Conservation (phyloP, 768 basidiomycete genomes). For the Myochromella boudieri region DNA sequence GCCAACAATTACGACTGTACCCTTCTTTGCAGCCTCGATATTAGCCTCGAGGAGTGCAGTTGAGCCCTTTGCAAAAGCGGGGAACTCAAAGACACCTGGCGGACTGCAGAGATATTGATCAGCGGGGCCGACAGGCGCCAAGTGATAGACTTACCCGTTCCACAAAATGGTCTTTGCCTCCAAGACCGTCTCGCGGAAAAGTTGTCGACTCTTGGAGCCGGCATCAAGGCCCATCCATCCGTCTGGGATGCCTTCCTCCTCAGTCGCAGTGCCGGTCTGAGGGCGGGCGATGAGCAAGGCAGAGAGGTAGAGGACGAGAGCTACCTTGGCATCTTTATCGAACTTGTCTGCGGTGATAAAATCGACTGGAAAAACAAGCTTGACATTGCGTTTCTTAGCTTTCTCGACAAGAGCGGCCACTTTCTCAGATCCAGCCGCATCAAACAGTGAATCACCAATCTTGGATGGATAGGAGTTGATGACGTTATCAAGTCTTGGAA, state of each 20-base stretch:
- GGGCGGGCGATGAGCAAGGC: not conserved
- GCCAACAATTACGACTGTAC: conserved; percentile 92
- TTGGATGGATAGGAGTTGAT: conserved; percentile 26
- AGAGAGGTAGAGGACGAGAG: conserved; percentile 15
- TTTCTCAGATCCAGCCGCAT: conserved; percentile 84
- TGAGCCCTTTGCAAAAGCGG: conserved; percentile 85
- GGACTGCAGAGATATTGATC: conserved; percentile 52
- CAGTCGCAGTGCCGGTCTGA: conserved; percentile 75
- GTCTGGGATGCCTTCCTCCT: conserved; percentile 83
- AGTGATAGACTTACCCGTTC: conserved; percentile 69
- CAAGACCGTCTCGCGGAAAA: conserved; percentile 78
- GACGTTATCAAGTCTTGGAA: not conserved
- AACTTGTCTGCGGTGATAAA: conserved; percentile 95
- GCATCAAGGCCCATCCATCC: conserved; percentile 96
- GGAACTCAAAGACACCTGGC: conserved; percentile 97
- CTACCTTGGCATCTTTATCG: conserved; percentile 82
- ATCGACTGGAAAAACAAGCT: conserved; percentile 94
- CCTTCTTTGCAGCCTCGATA: conserved; percentile 82
- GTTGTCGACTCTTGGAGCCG: conserved; percentile 78
- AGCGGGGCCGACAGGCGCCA: not conserved
- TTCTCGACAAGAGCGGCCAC: conserved; percentile 84
- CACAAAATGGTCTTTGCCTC: conserved; percentile 95
- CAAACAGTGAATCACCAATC: conserved; percentile 96
- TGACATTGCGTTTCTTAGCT: conserved; percentile 88
- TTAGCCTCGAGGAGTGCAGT: conserved; percentile 80